Percentiles rank a stretch among this genome's conserved stretches.
Evolutionary conservation across 1,284 basidiomycete genomes (phyloP).

Genomic region (Anthracocystis setariae): DNA sequence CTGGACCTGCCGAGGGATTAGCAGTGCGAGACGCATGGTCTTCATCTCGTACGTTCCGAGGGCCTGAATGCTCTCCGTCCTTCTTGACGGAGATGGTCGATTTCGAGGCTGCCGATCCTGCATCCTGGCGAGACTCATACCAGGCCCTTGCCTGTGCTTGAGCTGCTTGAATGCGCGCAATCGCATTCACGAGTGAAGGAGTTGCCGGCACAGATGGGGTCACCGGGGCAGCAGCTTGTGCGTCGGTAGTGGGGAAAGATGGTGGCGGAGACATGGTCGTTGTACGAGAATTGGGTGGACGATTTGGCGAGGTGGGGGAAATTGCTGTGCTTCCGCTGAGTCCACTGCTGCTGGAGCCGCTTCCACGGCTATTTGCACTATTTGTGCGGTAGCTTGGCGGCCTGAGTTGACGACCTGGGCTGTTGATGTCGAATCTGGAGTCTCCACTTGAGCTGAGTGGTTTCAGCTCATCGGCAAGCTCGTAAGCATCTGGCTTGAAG

Average conservation of each 20-base stretch:
- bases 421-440: conserved; percentile 11
- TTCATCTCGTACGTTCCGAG: not conserved
- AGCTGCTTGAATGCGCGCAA: conserved; percentile 57
- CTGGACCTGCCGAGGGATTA: conserved; percentile 2
- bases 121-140: conserved; percentile 25
- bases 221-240: conserved; percentile 2
- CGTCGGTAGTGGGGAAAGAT: conserved; percentile 10
- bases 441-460: conserved; percentile 23
- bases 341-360: conserved; percentile 12
- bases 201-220: conserved; percentile 49
- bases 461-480: conserved; percentile 20
- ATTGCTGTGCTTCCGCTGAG: conserved; percentile 21
- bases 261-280: conserved; percentile 34
- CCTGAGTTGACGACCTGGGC: conserved; percentile 16
- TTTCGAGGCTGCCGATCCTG: conserved; percentile 5
- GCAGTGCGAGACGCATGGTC: not conserved
- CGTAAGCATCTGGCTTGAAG: conserved; percentile 20
- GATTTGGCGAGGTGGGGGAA: conserved; percentile 18
- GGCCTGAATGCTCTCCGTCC: not conserved
- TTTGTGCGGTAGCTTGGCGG: conserved; percentile 50
- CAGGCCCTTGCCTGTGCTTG: conserved; percentile 55
- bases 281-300: conserved; percentile 14
- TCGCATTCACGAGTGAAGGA: conserved; percentile 58
- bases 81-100: not conserved
- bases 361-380: conserved; percentile 22